Evolutionary conservation across 805 yeast genomes (phyloP).

Genomic region (Metschnikowia bowlesiae): DNA sequence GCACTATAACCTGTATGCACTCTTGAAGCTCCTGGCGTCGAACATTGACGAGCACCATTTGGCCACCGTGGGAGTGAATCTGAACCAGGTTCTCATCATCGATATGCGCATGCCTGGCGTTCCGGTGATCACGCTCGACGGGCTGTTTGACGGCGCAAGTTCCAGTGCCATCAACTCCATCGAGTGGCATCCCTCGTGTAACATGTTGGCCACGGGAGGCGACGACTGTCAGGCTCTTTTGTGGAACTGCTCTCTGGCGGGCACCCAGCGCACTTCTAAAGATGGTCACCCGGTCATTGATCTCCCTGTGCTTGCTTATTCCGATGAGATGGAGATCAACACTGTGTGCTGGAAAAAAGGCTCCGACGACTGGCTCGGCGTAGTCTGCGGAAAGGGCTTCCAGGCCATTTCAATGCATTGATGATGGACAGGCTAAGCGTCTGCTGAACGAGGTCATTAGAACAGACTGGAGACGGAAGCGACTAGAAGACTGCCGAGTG

Average conservation of each 20-base stretch:
- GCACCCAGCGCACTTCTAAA: conserved; percentile 11
- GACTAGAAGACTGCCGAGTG: too few relatives aligned
- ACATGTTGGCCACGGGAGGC: conserved; percentile 58
- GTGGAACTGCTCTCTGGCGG: conserved; percentile 51
- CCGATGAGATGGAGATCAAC: conserved; percentile 69
- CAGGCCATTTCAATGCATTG: conserved; percentile 48
- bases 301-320: conserved; percentile 46
- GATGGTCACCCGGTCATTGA: conserved; percentile 19
- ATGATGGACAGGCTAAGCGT: not conserved
- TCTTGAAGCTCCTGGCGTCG: conserved; percentile 72
- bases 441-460: too few relatives aligned
- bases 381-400: conserved; percentile 61
- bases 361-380: conserved; percentile 78
- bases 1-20: conserved; percentile 44
- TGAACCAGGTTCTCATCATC: conserved; percentile 60
- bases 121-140: conserved; percentile 67
- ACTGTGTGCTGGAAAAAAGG: conserved; percentile 65
- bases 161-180: conserved; percentile 64
- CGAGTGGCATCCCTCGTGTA: conserved; percentile 78
- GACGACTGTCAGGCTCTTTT: conserved; percentile 70
- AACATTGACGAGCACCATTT: conserved; percentile 76
- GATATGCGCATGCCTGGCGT: conserved; percentile 87
- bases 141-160: conserved; percentile 47
- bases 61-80: conserved; percentile 75
- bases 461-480: too few relatives aligned